These are phyloP conservation scores for Marvania coccoides DNA, from an alignment of 139 green algal species.

Conservation along the genomic window DNA sequence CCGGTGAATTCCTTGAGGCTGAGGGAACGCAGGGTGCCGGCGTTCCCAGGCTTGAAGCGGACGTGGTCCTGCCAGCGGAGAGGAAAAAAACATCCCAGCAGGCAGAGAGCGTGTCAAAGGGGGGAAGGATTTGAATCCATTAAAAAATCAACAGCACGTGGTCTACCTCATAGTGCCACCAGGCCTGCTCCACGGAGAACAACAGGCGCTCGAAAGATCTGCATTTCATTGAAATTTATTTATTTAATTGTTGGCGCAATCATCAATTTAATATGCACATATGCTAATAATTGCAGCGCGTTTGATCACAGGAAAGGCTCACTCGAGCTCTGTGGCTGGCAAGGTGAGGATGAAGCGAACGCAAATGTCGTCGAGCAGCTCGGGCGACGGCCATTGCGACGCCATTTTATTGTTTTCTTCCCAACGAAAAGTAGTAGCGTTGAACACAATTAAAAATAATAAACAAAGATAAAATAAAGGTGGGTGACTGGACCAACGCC, in stretches of 20 bases:
- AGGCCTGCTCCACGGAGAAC: slow-evolving; percentile 89
- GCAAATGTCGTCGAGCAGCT: slow-evolving; percentile 70
- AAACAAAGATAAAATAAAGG: too few species aligned
- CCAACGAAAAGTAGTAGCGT: too few species aligned
- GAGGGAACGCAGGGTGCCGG: slow-evolving; percentile 7
- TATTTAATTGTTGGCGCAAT: neutral
- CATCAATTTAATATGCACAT: neutral
- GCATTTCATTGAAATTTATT: slow-evolving; percentile 8
- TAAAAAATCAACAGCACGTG: too few species aligned
- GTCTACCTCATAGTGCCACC: slow-evolving; percentile 94
- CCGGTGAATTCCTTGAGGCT: slow-evolving; percentile 56
- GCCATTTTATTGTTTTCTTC: too few species aligned
- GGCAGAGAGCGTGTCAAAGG: neutral
- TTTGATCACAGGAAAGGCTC: neutral
- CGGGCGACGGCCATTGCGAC: slow-evolving; percentile 23
- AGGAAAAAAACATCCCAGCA: neutral
- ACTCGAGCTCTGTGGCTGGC: slow-evolving; percentile 68
- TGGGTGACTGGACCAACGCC: too few species aligned
- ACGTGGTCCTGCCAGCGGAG: slow-evolving; percentile 34
- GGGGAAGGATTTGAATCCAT: neutral
- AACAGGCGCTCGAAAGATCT: slow-evolving; percentile 83
- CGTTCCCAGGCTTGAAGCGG: slow-evolving; percentile 11
- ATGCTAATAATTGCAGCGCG: neutral
- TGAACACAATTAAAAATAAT: too few species aligned
- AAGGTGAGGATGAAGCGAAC: slow-evolving; percentile 82